Conservation (phyloP, 768 basidiomycete genomes). For the Cystobasidium ongulense region DNA sequence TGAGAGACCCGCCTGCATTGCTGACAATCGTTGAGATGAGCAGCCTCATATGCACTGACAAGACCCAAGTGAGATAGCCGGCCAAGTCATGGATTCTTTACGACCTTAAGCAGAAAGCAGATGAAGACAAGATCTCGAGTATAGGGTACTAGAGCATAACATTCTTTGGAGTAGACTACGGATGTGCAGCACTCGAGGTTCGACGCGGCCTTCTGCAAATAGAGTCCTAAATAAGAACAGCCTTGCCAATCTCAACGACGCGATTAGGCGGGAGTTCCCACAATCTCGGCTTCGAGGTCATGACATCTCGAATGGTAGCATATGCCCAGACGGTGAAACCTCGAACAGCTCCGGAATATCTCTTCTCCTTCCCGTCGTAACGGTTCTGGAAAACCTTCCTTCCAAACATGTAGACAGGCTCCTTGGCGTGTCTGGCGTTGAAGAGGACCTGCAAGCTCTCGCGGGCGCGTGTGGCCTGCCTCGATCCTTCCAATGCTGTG, state of each 20-base stretch:
- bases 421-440: background rate
- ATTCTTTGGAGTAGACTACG: too few species aligned
- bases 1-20: too few species aligned
- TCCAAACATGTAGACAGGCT: constrained; percentile 1
- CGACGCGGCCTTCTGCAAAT: too few species aligned
- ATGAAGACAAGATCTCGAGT: too few species aligned
- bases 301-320: background rate
- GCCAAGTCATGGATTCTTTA: too few species aligned
- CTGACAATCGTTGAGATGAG: too few species aligned
- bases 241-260: constrained; percentile 4
- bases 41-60: too few species aligned
- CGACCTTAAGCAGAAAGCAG: too few species aligned
- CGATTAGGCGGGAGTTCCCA: background rate
- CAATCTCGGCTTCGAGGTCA: background rate
- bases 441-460: background rate
- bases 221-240: too few species aligned
- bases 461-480: background rate
- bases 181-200: too few species aligned
- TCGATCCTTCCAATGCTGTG: background rate
- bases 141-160: too few species aligned
- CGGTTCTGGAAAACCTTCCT: background rate
- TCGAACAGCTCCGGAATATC: background rate
- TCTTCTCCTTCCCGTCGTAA: background rate
- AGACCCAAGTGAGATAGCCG: too few species aligned
- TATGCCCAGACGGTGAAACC: background rate